Conservation (phyloP, 2,329 filamentous ascomycete genomes). For the Alternaria conjuncta region DNA sequence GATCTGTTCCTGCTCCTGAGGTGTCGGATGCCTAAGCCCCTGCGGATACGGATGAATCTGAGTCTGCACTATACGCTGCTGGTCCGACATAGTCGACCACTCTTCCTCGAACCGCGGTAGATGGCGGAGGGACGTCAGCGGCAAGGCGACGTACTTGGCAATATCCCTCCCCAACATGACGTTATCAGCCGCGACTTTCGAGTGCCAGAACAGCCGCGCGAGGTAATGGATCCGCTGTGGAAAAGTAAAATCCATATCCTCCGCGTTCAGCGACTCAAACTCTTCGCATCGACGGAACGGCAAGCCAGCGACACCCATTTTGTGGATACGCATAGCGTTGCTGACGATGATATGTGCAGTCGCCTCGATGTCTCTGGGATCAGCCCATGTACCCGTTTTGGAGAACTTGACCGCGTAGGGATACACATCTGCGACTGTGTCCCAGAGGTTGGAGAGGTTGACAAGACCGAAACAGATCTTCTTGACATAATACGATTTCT, state of each 20-base stretch:
- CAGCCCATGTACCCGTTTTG: not conserved
- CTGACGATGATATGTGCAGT: not conserved
- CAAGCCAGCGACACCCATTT: not conserved
- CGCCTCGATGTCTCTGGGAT: not conserved
- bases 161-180: conserved; percentile 2
- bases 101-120: not conserved
- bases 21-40: not conserved
- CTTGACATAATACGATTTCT: not conserved
- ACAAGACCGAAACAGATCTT: not conserved
- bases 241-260: conserved; percentile 5
- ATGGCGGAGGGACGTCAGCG: not conserved
- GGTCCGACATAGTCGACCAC: not conserved
- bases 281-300: not conserved
- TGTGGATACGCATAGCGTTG: not conserved
- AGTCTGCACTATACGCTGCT: not conserved
- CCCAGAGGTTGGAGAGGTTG: not conserved
- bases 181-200: not conserved
- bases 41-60: not conserved
- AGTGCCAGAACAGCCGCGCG: not conserved
- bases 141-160: not conserved
- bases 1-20: not conserved
- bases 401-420: not conserved
- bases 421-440: not conserved
- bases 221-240: conserved; percentile 7
- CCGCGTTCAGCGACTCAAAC: not conserved